These are phyloP conservation scores for Amanita inopinata DNA, from an alignment of 768 basidiomycete genomes.

Conservation along the genomic window DNA sequence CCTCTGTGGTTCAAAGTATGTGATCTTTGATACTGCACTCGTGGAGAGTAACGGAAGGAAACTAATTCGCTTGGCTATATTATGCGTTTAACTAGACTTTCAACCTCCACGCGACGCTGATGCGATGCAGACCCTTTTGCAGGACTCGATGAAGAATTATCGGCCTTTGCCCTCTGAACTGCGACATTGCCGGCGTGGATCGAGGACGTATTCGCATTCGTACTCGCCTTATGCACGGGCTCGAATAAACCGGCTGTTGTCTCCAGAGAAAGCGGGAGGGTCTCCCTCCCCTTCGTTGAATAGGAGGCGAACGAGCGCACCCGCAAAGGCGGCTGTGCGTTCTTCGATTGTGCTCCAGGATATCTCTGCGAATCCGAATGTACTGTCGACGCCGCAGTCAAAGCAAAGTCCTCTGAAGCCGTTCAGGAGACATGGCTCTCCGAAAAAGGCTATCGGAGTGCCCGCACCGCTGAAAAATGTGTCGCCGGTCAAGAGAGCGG, in stretches of 20 bases:
- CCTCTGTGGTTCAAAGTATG: constrained; percentile 5
- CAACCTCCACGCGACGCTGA: constrained; percentile 1
- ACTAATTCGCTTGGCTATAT: no score
- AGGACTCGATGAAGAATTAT: constrained; percentile 6
- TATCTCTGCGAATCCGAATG: not conserved
- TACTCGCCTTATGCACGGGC: constrained; percentile 4
- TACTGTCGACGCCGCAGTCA: not conserved
- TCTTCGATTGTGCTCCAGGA: not conserved
- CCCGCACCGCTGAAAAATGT: not conserved
- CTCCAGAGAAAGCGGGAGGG: not conserved
- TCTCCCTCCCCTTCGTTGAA: not conserved
- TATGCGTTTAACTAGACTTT: no score
- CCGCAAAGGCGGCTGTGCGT: not conserved
- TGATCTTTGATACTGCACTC: no score
- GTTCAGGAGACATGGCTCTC: no score
- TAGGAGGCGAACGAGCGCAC: not conserved
- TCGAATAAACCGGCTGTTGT: not conserved
- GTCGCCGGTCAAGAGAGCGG: not conserved
- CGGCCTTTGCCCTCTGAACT: constrained; percentile 5
- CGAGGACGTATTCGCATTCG: not conserved
- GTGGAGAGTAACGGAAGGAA: no score
- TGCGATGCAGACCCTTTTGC: constrained; percentile 1
- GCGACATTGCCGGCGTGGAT: not conserved
- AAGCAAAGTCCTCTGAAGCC: not conserved
- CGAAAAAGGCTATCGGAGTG: not conserved